Evolutionary conservation across 768 basidiomycete species (phyloP), one percentile per base, ranked within the genome.

Genomic region (Amanita brunnescens): DNA sequence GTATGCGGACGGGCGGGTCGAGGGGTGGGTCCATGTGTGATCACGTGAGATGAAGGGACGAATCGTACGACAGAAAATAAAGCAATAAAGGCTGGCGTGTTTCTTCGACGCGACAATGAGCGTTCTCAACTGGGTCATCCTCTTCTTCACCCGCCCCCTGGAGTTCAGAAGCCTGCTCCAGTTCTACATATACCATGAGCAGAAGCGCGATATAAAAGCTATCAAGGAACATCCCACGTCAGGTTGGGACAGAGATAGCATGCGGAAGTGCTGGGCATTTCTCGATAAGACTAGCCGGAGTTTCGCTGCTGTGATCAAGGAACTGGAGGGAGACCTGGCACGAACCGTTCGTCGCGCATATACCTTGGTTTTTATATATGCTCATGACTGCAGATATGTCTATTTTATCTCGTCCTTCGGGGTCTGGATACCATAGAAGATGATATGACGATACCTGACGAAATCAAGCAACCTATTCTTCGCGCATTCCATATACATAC

Each of bases 391-490:
- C 21, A 96, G 95, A 84, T 97, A 57, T 92, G 89, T 65, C 68
- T 98, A 54, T 98, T 96, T 68, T 99, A 98, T 68, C 80, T 99
- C 38, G 87, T 94, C 5, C 77, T 99, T 5, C 82, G 95, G 18
- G 96, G 83, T 5, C 73, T 97, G n/a, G 95, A 99, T 66, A 99
- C 95, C 3, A 80, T 99, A 56, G 95, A 98, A 66, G 95, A 99
- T 66, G 95, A 99, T 70, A 97, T 97, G 93, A 89, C 92, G 0
- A 80, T 99, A 51, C 77, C 89, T 0, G 90, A 92, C 66, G 71
- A 80, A 14, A 66, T 85, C 59, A 99, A 99, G 64, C 89, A 92
- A 49, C 85, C 90, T 2, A 61, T 97, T 24, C 75, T 99, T 30
- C 81, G 90, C 8, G 69, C 80, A 1, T 93, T 97, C 69, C 85